These are phyloP conservation scores for Fraxinus paxiana DNA, from an alignment of 305 asterid species.

Conservation along the genomic window DNA sequence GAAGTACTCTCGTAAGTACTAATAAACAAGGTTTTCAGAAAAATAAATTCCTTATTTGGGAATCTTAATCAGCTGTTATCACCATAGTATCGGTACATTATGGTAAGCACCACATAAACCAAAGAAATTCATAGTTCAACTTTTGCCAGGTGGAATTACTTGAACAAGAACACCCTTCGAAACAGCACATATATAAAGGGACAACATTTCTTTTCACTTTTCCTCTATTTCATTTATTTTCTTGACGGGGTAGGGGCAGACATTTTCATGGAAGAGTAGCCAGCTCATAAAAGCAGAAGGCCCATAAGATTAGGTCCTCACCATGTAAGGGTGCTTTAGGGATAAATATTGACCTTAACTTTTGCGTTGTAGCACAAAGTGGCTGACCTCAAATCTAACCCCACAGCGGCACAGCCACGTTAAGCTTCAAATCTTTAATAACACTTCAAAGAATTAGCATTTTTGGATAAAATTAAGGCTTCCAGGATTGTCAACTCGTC, in stretches of 20 bases:
- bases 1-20: background rate
- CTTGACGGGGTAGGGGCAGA: background rate
- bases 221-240: background rate
- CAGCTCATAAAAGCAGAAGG: conserved; percentile 5
- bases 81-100: background rate
- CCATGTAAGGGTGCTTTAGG: background rate
- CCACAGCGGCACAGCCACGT: background rate
- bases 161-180: background rate
- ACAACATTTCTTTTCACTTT: background rate
- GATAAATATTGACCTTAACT: background rate
- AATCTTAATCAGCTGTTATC: background rate
- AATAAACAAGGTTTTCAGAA: background rate
- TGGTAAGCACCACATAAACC: background rate
- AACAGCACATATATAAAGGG: background rate
- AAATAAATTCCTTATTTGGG: background rate
- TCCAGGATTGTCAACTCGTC: background rate
- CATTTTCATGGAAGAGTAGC: background rate
- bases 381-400: background rate
- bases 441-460: background rate
- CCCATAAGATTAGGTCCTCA: background rate
- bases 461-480: background rate
- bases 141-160: background rate
- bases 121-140: background rate
- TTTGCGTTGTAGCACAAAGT: background rate
- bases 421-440: conserved; percentile 1